phyloP scores from a whole-genome alignment of 352 stramenopile species.

The Phytophthora quininea region DNA sequence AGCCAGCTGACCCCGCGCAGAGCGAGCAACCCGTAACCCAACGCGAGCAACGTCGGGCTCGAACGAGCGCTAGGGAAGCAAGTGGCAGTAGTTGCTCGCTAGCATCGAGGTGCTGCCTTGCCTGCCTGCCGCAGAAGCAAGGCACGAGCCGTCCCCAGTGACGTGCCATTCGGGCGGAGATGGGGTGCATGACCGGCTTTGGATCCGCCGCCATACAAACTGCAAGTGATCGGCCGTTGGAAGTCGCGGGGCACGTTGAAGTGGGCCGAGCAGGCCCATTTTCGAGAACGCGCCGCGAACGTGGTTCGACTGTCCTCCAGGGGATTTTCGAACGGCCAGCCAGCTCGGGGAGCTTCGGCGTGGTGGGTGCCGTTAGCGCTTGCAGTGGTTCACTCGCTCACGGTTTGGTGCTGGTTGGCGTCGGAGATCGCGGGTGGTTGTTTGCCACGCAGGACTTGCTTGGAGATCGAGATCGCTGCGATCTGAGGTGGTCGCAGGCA shows the following conservation, averaged over 20 bases:
- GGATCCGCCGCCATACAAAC: background rate
- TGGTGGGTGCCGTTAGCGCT: background rate
- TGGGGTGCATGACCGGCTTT: background rate
- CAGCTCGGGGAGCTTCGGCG: background rate
- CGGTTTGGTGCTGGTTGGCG: no score
- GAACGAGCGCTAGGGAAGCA: no score
- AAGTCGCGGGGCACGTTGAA: background rate
- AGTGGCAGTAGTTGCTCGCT: no score
- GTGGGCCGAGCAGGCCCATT: background rate
- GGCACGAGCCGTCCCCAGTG: background rate
- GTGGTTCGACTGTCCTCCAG: background rate
- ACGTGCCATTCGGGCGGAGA: background rate
- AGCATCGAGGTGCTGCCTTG: no score
- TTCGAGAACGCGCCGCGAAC: constrained; percentile 2
- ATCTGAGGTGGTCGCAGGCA: background rate
- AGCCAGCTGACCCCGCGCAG: background rate
- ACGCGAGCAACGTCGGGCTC: background rate
- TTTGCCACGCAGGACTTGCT: no score
- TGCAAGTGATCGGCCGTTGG: background rate
- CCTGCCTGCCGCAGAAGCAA: no score
- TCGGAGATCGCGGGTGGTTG: no score
- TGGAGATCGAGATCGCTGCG: background rate
- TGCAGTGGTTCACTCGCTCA: background rate
- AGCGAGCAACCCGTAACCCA: background rate
- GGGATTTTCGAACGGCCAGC: background rate